Percentiles rank a stretch among this genome's conserved stretches.
These are phyloP conservation scores for Trametes gibbosa DNA, from an alignment of 768 basidiomycete genomes.

Conservation along the genomic window DNA sequence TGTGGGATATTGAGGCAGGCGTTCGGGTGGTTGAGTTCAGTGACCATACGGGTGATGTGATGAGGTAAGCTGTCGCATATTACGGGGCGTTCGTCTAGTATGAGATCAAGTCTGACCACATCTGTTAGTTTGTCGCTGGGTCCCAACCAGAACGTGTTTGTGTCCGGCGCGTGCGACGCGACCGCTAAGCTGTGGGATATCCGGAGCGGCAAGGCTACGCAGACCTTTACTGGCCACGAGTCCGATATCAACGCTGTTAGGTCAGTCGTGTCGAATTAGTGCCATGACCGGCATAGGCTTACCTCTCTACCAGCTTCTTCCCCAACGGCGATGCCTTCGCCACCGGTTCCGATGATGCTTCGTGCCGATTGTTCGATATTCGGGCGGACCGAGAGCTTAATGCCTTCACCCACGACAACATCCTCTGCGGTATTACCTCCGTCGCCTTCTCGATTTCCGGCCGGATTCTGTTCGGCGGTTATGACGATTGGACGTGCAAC, in stretches of 20 bases:
- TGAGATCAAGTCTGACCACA: slow-evolving; percentile 12
- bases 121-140: slow-evolving; percentile 80
- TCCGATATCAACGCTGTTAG: slow-evolving; percentile 99
- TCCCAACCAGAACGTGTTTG: slow-evolving; percentile 92
- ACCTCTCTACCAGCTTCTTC: slow-evolving; percentile 72
- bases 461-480: slow-evolving; percentile 95
- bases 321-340: slow-evolving; percentile 99
- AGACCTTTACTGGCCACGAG: slow-evolving; percentile 98
- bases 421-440: slow-evolving; percentile 97
- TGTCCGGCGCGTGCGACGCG: slow-evolving; percentile 99
- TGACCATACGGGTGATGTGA: slow-evolving; percentile 99
- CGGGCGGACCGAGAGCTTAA: slow-evolving; percentile 97
- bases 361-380: slow-evolving; percentile 96
- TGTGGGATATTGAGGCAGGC: slow-evolving; percentile 99
- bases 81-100: background rate
- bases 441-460: slow-evolving; percentile 99
- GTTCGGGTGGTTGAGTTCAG: slow-evolving; percentile 98
- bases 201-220: slow-evolving; percentile 93
- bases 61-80: slow-evolving; percentile 67
- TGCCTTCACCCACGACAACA: slow-evolving; percentile 97
- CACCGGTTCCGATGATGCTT: slow-evolving; percentile 97
- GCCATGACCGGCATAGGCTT: background rate
- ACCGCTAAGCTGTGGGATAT: slow-evolving; percentile 99
- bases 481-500: slow-evolving; percentile 99
- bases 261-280: slow-evolving; percentile 49